Percentiles rank a stretch among this genome's conserved stretches.
Evolutionary conservation across 169 alveolate species (phyloP).

Genomic region (Cryptosporidium felis): DNA sequence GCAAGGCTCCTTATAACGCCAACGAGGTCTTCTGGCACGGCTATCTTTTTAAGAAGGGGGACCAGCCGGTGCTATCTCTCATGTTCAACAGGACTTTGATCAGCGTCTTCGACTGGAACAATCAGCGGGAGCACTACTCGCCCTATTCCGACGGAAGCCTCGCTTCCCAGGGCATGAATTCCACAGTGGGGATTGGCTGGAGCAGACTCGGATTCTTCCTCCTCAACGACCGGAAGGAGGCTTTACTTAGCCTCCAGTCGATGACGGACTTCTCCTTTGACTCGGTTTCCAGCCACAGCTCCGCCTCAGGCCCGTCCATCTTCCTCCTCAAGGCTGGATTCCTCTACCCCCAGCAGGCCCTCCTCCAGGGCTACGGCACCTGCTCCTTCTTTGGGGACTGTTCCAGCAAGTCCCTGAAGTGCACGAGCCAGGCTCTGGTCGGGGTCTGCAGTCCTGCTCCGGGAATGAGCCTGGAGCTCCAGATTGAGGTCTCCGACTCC

Average conservation of each 20-base stretch:
- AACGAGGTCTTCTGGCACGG: constrained; percentile 33
- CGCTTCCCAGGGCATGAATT: too few species aligned
- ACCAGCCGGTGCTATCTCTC: not conserved
- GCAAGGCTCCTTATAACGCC: not conserved
- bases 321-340: not conserved
- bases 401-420: not conserved
- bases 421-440: not conserved
- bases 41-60: not conserved
- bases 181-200: not conserved
- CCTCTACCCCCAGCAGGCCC: not conserved
- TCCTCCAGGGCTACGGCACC: not conserved
- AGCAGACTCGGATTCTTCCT: constrained; percentile 27
- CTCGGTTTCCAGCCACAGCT: not conserved
- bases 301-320: not conserved
- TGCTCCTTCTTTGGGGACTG: constrained; percentile 6
- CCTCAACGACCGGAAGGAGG: not conserved
- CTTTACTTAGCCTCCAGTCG: not conserved
- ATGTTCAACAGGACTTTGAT: constrained; percentile 27
- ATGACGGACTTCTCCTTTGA: constrained; percentile 21
- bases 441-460: not conserved
- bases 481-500: not conserved
- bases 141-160: too few species aligned
- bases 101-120: constrained; percentile 16
- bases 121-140: too few species aligned
- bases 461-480: constrained; percentile 2